Evolutionary conservation across 2,329 filamentous ascomycete genomes (phyloP).

Genomic region (Calonectria montana): DNA sequence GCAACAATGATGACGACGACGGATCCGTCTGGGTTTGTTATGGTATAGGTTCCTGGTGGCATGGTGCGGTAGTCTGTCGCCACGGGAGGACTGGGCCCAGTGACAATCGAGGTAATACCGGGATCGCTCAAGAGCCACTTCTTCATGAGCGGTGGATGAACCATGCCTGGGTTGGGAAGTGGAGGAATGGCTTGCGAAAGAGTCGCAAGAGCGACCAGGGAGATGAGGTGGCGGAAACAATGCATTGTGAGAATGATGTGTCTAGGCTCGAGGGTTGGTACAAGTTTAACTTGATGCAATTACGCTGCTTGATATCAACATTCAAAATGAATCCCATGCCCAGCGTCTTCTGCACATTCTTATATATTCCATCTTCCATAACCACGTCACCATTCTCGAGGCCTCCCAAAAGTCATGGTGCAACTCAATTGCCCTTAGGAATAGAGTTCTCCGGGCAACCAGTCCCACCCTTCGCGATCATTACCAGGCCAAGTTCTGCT

Average conservation of each 20-base stretch:
- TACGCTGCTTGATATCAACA: neutral
- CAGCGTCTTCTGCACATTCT: neutral
- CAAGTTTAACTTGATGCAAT: neutral
- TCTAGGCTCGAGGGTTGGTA: neutral
- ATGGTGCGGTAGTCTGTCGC: constrained; percentile 40
- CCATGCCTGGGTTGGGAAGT: neutral
- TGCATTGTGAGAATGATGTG: neutral
- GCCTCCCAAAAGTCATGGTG: neutral
- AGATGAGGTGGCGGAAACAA: neutral
- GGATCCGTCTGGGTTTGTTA: constrained; percentile 25
- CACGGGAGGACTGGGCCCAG: neutral
- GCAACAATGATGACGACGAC: constrained; percentile 37
- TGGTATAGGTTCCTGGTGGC: constrained; percentile 40
- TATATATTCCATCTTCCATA: neutral
- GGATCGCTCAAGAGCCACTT: neutral
- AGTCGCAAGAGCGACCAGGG: neutral
- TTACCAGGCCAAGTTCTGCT: constrained; percentile 5
- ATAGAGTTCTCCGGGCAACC: neutral
- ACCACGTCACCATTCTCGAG: neutral
- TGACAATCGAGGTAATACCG: neutral
- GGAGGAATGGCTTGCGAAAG: neutral
- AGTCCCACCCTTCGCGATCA: constrained; percentile 19
- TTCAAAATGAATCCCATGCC: neutral
- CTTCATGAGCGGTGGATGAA: neutral
- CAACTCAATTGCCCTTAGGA: neutral